Evolutionary conservation across 129 eudicot genomes (phyloP), one percentile per base, ranked within the genome.

Genomic region (Heracleum sosnowskyi): DNA sequence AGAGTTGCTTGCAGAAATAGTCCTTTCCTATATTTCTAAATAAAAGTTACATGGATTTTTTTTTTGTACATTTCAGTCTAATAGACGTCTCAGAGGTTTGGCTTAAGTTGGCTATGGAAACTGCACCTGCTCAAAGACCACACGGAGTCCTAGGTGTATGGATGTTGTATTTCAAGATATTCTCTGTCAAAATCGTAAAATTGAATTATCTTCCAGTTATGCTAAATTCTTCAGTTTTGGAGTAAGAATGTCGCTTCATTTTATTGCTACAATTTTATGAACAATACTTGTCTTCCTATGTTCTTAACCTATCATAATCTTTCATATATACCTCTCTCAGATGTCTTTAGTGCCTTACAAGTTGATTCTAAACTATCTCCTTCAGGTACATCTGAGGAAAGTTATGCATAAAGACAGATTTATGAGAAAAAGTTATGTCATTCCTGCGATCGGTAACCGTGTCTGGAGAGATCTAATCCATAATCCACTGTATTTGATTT

Each of bases 81-180:
- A 90, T 95, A 81, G 97, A 95, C 81, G 96, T 95, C 84, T 95
- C 98, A 69, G 97, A 95, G 86, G 88, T 95, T 62, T 79, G 97
- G 79, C 79, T 95, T 73, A 95, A 90, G 87, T 82, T 95, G 75
- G 88, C 97, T 29, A 83, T 95, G 81, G 98, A 95, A 84, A 95
- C 97, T 41, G 96, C 96, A 83, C 98, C 98, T 73, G 98, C 97
- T 84, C 90, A 95, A 87, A 91, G 98, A 86, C 98, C 97, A 39
- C 93, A 86, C 78, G 98, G 98, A 76, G 97, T 88, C 75, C 84
- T 95, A 22, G 98, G 98, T 37, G 98, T 95, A 51, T 95, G 98
- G 98, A 88, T n/a, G 64, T 55, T 55, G 64, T 7, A 7, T 55
- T 24, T 24, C 4, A 24, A 55, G 66, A 57, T 57, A 26, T 57